phyloP scores from a whole-genome alignment of 257 asterid genomes.

The Plectranthus barbatus region DNA sequence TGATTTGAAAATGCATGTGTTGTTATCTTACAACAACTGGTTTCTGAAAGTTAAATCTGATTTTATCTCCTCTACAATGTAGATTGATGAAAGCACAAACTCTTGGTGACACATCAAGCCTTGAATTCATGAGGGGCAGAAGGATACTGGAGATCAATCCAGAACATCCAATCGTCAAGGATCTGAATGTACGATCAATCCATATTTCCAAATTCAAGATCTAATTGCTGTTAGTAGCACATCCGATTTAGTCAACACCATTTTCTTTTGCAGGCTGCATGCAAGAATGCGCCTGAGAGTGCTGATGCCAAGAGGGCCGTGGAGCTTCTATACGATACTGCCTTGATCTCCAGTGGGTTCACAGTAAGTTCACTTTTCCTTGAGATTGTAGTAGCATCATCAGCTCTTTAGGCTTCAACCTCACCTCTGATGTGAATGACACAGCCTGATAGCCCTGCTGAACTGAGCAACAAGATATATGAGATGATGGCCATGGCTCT shows the following conservation, averaged over 20 bases:
- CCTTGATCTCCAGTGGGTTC: constrained; percentile 94
- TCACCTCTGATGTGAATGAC: neutral
- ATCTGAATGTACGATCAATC: constrained; percentile 55
- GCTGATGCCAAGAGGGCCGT: constrained; percentile 86
- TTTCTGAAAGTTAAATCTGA: neutral
- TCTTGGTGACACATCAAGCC: constrained; percentile 82
- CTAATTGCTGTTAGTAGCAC: neutral
- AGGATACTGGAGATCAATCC: constrained; percentile 95
- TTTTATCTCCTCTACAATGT: neutral
- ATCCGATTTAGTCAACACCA: neutral
- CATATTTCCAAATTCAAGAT: neutral
- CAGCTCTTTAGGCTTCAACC: too few species aligned
- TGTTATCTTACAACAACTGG: neutral
- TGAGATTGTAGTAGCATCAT: neutral
- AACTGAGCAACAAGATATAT: constrained; percentile 86
- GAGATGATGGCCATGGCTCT: constrained; percentile 99
- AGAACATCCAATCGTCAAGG: constrained; percentile 88
- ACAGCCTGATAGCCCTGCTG: constrained; percentile 98
- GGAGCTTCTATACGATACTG: constrained; percentile 79
- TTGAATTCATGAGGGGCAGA: constrained; percentile 96
- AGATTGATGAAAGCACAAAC: constrained; percentile 97
- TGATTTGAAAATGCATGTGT: neutral
- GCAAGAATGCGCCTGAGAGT: constrained; percentile 86
- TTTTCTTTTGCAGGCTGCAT: constrained; percentile 70
- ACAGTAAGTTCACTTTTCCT: constrained; percentile 40